Percentiles rank a stretch among this genome's conserved stretches.
These are phyloP conservation scores for Terfezia boudieri DNA, from an alignment of 495 filamentous ascomycete genomes.

Conservation along the genomic window DNA sequence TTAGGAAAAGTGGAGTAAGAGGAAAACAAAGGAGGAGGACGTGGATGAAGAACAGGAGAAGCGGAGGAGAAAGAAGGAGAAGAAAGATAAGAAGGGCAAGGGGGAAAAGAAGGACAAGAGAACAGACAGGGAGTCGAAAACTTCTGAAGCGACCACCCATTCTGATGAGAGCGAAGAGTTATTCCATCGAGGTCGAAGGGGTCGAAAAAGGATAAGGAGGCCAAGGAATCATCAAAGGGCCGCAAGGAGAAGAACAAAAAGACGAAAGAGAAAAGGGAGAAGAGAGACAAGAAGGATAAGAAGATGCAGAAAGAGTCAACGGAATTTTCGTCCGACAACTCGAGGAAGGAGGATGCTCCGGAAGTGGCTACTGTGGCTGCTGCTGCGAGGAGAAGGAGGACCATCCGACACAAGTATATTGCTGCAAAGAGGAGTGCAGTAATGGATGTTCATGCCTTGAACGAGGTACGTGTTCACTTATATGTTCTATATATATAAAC, in stretches of 20 bases:
- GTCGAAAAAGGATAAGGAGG: neutral
- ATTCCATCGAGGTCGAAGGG: neutral
- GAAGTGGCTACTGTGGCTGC: neutral
- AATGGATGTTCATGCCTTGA: constrained; percentile 17
- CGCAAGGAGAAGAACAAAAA: constrained; percentile 6
- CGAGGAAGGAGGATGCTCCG: neutral
- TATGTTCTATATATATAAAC: too few species aligned
- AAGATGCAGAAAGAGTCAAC: constrained; percentile 7
- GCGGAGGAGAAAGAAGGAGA: neutral
- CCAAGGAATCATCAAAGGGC: constrained; percentile 1
- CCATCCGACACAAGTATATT: constrained; percentile 15
- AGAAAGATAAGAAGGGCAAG: neutral
- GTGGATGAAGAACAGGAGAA: constrained; percentile 1
- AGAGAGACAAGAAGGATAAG: constrained; percentile 5
- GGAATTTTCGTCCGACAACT: constrained; percentile 6
- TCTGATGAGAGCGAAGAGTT: neutral
- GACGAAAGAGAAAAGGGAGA: constrained; percentile 5
- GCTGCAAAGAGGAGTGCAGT: constrained; percentile 16
- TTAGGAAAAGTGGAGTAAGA: constrained; percentile 8
- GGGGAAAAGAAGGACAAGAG: neutral
- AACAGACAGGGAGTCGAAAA: constrained; percentile 1
- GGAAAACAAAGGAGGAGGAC: constrained; percentile 8
- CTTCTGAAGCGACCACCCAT: neutral
- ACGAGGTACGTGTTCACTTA: constrained; percentile 12
- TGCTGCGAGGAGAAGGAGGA: constrained; percentile 6